Conservation (phyloP, 805 yeast species). For the Kuraishia piskuri region DNA sequence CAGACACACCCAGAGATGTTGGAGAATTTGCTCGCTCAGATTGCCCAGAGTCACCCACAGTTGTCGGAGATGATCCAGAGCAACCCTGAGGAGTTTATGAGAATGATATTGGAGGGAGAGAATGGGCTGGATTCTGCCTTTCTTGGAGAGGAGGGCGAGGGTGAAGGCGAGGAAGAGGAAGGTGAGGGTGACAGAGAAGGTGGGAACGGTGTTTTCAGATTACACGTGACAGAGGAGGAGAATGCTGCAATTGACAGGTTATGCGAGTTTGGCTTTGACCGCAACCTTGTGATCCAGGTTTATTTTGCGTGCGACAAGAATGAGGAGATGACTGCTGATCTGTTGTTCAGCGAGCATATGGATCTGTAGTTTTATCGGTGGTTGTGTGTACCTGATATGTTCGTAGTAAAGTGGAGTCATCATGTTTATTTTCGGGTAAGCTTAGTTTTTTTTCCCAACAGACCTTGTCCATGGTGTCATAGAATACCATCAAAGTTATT, state of each 20-base stretch:
- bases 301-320: slow-evolving; percentile 97
- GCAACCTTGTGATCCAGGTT: slow-evolving; percentile 81
- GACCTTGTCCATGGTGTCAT: not conserved
- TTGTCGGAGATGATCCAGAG: slow-evolving; percentile 70
- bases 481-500: slow-evolving; percentile 20
- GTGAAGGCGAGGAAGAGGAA: slow-evolving; percentile 26
- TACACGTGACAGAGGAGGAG: slow-evolving; percentile 71
- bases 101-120: slow-evolving; percentile 57
- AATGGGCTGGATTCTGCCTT: slow-evolving; percentile 38
- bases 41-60: slow-evolving; percentile 78
- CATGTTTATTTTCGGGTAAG: not conserved
- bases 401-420: not conserved
- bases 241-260: slow-evolving; percentile 83
- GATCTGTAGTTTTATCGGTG: slow-evolving; percentile 10
- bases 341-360: slow-evolving; percentile 59
- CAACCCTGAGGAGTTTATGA: slow-evolving; percentile 85
- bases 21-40: slow-evolving; percentile 73
- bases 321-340: slow-evolving; percentile 94
- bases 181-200: slow-evolving; percentile 31
- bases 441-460: too few relatives aligned
- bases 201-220: slow-evolving; percentile 35
- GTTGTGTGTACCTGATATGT: not conserved
- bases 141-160: slow-evolving; percentile 29
- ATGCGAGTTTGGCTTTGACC: slow-evolving; percentile 89
- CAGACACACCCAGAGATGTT: slow-evolving; percentile 84